These are phyloP conservation scores for Ustilago curta DNA, from an alignment of 1,284 basidiomycete genomes.

Conservation along the genomic window DNA sequence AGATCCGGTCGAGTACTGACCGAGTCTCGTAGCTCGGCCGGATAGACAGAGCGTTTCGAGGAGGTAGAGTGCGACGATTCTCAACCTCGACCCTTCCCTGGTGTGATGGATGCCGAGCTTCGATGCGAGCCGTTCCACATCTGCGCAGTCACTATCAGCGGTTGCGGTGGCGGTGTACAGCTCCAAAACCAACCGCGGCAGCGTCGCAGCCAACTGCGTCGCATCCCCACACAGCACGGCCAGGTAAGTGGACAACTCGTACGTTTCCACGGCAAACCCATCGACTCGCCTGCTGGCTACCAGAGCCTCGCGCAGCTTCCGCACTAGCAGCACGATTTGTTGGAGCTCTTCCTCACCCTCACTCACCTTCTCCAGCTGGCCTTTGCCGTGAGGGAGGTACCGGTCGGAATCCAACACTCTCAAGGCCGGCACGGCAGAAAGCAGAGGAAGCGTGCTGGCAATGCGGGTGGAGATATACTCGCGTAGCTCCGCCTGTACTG, in stretches of 20 bases:
- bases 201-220: slow-evolving; percentile 24
- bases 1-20: slow-evolving; percentile 19
- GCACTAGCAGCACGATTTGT: slow-evolving; percentile 34
- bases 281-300: slow-evolving; percentile 33
- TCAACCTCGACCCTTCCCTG: neutral
- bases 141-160: neutral
- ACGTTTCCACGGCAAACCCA: slow-evolving; percentile 41
- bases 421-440: neutral
- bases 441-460: slow-evolving; percentile 2
- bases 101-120: neutral
- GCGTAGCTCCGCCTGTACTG: slow-evolving; percentile 31
- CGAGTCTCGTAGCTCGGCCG: slow-evolving; percentile 29
- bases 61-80: slow-evolving; percentile 18
- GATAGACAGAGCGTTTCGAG: slow-evolving; percentile 36
- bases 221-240: slow-evolving; percentile 28
- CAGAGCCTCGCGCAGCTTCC: slow-evolving; percentile 46
- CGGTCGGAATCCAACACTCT: neutral
- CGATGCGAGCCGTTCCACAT: neutral
- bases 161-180: slow-evolving; percentile 12
- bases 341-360: slow-evolving; percentile 29
- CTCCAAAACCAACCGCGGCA: slow-evolving; percentile 36
- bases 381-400: slow-evolving; percentile 5
- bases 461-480: slow-evolving; percentile 42
- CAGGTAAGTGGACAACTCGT: slow-evolving; percentile 27
- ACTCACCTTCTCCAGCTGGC: neutral